Evolutionary conservation across 192 early-diverging fungal species (phyloP).

Genomic region (Allomyces javanicus): DNA sequence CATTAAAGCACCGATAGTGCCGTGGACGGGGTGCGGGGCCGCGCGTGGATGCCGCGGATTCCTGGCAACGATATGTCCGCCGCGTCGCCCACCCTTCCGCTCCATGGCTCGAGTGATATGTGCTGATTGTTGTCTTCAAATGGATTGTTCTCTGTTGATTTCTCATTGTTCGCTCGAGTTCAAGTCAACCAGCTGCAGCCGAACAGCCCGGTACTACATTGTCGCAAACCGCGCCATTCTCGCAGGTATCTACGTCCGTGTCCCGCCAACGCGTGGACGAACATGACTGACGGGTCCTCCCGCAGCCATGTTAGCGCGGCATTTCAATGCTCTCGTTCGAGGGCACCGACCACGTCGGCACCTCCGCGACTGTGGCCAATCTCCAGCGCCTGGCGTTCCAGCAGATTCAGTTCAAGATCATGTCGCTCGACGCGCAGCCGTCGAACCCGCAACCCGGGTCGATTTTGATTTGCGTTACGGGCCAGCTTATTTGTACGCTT

Average conservation of each 20-base stretch:
- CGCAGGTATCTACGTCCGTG: constrained; percentile 58
- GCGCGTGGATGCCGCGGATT: no score
- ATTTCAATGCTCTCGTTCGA: constrained; percentile 76
- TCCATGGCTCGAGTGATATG: no score
- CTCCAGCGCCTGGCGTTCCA: constrained; percentile 59
- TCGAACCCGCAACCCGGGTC: constrained; percentile 29
- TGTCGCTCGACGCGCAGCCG: constrained; percentile 67
- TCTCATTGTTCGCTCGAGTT: constrained; percentile 33
- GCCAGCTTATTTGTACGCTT: constrained; percentile 63
- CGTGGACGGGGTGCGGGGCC: no score
- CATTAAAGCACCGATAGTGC: no score
- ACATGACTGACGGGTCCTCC: neutral
- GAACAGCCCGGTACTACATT: no score
- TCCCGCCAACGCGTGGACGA: no score
- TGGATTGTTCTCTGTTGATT: constrained; percentile 1
- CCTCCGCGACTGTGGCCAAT: constrained; percentile 48
- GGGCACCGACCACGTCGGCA: constrained; percentile 40
- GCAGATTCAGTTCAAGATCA: constrained; percentile 46
- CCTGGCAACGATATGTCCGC: no score
- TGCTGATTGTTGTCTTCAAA: neutral
- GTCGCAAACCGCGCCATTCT: constrained; percentile 46
- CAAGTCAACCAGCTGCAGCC: no score
- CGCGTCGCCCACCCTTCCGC: no score
- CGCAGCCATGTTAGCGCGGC: neutral
- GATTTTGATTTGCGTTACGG: constrained; percentile 65